Conservation (phyloP, 495 filamentous ascomycete species). For the Neurospora sp. region DNA sequence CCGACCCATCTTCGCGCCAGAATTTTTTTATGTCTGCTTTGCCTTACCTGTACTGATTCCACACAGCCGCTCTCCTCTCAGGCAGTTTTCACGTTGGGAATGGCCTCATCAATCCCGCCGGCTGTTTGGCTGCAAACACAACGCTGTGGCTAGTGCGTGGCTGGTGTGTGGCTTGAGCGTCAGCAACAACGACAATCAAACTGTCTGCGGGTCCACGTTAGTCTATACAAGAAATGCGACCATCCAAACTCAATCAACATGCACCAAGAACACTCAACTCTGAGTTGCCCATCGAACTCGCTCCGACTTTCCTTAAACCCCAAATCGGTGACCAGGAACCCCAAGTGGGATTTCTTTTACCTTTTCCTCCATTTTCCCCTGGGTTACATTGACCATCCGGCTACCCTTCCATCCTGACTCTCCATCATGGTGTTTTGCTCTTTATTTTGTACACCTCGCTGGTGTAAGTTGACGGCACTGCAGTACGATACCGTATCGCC, state of each 20-base stretch:
- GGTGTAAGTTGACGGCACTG: background rate
- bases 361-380: no score
- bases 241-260: background rate
- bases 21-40: background rate
- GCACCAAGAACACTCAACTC: background rate
- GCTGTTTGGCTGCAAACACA: background rate
- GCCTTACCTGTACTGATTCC: background rate
- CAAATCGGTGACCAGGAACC: no score
- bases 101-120: background rate
- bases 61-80: background rate
- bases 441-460: background rate
- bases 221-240: background rate
- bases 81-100: background rate
- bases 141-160: background rate
- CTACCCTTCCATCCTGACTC: background rate
- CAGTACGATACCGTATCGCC: background rate
- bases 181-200: background rate
- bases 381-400: background rate
- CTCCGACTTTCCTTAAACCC: background rate
- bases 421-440: background rate
- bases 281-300: background rate
- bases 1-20: background rate
- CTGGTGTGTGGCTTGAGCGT: background rate
- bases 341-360: background rate
- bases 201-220: background rate